Conservation (phyloP, 2,329 filamentous ascomycete genomes). For the Hysterium pulicare region DNA sequence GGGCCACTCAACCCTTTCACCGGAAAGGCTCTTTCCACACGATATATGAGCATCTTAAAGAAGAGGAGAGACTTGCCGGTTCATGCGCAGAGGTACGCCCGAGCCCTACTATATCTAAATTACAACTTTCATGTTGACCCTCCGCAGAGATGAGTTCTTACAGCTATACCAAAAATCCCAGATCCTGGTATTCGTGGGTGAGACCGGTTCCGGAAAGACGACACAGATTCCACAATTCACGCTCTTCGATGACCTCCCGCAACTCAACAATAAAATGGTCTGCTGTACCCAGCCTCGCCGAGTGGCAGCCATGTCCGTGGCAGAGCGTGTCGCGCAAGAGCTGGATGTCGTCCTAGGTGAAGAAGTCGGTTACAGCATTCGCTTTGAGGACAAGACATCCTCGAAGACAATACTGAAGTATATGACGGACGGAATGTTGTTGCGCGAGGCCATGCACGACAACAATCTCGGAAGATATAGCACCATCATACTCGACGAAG, state of each 20-base stretch:
- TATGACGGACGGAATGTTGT: conserved; percentile 98
- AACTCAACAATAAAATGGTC: conserved; percentile 80
- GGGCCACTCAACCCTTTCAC: conserved; percentile 84
- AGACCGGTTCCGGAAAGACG: conserved; percentile 98
- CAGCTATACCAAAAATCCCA: conserved; percentile 89
- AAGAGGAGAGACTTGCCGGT: conserved; percentile 83
- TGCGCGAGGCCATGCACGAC: conserved; percentile 91
- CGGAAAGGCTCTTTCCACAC: conserved; percentile 67
- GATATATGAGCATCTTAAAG: conserved; percentile 89
- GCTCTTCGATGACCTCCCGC: conserved; percentile 91
- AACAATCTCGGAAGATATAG: conserved; percentile 86
- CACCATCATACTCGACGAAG: conserved; percentile 97
- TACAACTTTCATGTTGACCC: conserved; percentile 11
- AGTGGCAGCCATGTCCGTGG: conserved; percentile 96
- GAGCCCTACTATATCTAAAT: conserved; percentile 6
- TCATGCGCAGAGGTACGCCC: conserved; percentile 73
- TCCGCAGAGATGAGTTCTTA: conserved; percentile 77
- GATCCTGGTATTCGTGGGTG: conserved; percentile 96
- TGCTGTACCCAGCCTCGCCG: conserved; percentile 97
- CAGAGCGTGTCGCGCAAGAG: conserved; percentile 93
- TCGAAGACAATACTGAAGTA: conserved; percentile 94
- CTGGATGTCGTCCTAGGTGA: conserved; percentile 87
- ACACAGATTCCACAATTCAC: conserved; percentile 99
- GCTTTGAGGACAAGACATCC: conserved; percentile 92
- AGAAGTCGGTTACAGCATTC: conserved; percentile 95